Evolutionary conservation across 2,329 filamentous ascomycete genomes (phyloP).

Genomic region (Colletotrichum magnum): DNA sequence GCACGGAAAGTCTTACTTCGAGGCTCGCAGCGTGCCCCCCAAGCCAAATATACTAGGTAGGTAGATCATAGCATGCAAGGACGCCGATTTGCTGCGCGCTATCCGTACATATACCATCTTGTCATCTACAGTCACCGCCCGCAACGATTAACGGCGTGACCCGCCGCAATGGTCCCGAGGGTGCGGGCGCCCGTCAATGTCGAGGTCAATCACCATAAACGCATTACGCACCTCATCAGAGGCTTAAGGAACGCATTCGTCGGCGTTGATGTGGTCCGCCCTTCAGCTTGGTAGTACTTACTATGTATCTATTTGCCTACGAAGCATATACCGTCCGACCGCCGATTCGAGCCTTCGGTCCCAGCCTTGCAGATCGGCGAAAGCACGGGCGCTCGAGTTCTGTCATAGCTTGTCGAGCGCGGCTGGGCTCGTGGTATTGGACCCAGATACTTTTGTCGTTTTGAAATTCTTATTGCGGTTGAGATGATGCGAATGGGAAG

Average conservation of each 20-base stretch:
- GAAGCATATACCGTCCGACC: slow-evolving; percentile 17
- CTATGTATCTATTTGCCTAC: too few species aligned
- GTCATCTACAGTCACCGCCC: not conserved
- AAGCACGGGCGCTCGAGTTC: not conserved
- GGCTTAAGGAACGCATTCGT: not conserved
- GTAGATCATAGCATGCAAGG: not conserved
- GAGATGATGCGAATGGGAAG: slow-evolving; percentile 23
- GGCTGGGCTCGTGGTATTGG: too few species aligned
- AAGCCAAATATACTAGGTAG: not conserved
- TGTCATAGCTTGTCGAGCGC: too few species aligned
- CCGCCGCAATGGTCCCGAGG: not conserved
- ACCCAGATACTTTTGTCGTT: too few species aligned
- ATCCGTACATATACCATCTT: not conserved
- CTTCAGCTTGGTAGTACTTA: not conserved
- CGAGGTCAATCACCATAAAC: not conserved
- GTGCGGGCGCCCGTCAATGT: not conserved
- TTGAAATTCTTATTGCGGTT: not conserved
- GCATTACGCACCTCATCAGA: too few species aligned
- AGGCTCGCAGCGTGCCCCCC: slow-evolving; percentile 6
- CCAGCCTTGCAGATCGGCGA: slow-evolving; percentile 29
- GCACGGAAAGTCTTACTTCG: too few species aligned
- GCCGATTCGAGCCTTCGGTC: slow-evolving; percentile 35
- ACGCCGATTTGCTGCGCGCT: not conserved
- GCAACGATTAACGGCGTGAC: not conserved
- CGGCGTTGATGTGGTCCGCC: not conserved